Base-by-base conservation (phyloP, 371 early-diverging fungal genomes). In the Paraphysoderma sedebokerense region DNA sequence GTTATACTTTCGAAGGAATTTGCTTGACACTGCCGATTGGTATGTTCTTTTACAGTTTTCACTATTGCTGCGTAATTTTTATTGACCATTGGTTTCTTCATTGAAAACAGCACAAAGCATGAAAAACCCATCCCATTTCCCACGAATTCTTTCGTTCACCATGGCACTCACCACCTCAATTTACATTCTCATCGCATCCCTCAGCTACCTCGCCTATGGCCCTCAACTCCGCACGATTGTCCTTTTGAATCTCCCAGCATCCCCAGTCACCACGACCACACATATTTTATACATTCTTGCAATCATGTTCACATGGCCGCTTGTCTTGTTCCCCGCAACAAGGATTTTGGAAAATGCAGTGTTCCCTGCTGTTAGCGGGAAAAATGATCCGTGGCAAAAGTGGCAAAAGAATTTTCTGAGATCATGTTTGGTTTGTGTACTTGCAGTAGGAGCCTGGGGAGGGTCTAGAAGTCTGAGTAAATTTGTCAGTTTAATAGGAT, bases 1-100 rank as follows among this genome's bases (percentile, higher is more conserved):
- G 85, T 23, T 89, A 84, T 58, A 83, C 87, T 0, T 89, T 81
- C 59, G 90, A 89, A 58, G 90, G 90, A 26, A 82, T 86, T 56
- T 85, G 89, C n/a, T 54, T 89, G 33, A 77, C 70, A 29, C 5
- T 46, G 7, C 73, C 73, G 9, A 62, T 68, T 53, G 68, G n/a
- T n/a, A n/a, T n/a, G n/a, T n/a, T n/a, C n/a, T n/a, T n/a, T n/a
- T n/a, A n/a, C n/a, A n/a, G n/a, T n/a, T n/a, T n/a, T n/a, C n/a
- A n/a, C n/a, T n/a, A n/a, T n/a, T n/a, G n/a, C n/a, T n/a, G n/a
- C n/a, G 72, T 62, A 67, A 69, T 44, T 34, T 19, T 23, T 15
- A 20, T 32, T 27, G 3, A 49, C 46, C 1, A 35, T 40, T 34
- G 32, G 29, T 11, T 48, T 41, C 15, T 45, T 28, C 38, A 60